Evolutionary conservation across 2,329 filamentous ascomycete species (phyloP).

Genomic region (Penicillium hesseltinei): DNA sequence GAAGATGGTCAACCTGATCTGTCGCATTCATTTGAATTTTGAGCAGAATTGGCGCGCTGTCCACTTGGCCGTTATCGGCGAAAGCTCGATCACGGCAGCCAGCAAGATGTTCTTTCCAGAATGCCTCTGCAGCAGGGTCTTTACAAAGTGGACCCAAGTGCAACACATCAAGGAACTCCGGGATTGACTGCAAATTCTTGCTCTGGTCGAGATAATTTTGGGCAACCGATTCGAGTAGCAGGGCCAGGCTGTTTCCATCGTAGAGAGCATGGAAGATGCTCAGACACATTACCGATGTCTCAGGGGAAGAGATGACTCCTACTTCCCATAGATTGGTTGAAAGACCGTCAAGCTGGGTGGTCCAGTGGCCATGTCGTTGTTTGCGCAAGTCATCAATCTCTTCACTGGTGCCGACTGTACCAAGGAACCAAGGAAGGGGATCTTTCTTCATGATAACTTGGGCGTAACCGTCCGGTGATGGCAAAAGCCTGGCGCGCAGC

Average conservation of each 20-base stretch:
- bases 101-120: constrained; percentile 65
- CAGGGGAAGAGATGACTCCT: constrained; percentile 28
- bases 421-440: constrained; percentile 47
- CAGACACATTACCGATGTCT: constrained; percentile 52
- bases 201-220: constrained; percentile 48
- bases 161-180: constrained; percentile 63
- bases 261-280: constrained; percentile 85
- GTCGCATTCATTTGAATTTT: constrained; percentile 36
- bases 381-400: constrained; percentile 37
- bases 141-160: constrained; percentile 65
- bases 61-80: constrained; percentile 2
- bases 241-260: constrained; percentile 73
- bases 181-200: constrained; percentile 34
- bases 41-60: constrained; percentile 15
- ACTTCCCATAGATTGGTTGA: constrained; percentile 34
- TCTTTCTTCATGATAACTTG: constrained; percentile 63
- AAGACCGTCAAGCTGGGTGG: constrained; percentile 50
- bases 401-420: constrained; percentile 27
- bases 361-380: constrained; percentile 52
- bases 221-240: constrained; percentile 62
- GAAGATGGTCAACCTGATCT: constrained; percentile 50
- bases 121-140: constrained; percentile 52
- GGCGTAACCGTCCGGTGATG: constrained; percentile 71
- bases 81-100: constrained; percentile 27
- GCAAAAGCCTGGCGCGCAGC: constrained; percentile 69